Evolutionary conservation across 176 grass and related monocot species (phyloP).

Genomic region (Hordeum vulgare): DNA sequence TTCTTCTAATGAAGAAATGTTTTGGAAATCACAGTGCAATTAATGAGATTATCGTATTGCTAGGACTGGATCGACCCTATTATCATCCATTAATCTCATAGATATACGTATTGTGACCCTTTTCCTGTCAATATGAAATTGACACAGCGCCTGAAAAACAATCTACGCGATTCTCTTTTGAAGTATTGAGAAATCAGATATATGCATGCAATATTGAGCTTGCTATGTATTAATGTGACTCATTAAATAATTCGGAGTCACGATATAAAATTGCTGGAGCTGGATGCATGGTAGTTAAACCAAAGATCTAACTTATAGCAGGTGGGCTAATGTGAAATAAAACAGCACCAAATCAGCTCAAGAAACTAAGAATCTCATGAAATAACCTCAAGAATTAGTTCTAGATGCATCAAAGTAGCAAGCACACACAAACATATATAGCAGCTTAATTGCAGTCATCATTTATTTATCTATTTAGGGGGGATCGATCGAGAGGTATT

Average conservation of each 20-base stretch:
- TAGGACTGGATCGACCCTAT: neutral
- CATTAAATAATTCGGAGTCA: neutral
- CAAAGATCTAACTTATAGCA: neutral
- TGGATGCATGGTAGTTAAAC: neutral
- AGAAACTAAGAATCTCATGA: neutral
- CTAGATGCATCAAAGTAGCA: neutral
- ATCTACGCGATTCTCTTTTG: neutral
- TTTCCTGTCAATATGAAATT: too few species aligned
- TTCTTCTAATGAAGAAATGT: neutral
- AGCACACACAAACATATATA: neutral
- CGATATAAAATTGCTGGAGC: neutral
- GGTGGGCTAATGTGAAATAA: neutral
- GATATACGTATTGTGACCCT: too few species aligned
- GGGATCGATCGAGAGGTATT: too few species aligned
- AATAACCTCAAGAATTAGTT: neutral
- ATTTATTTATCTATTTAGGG: too few species aligned
- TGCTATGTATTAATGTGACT: neutral
- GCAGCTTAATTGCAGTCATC: too few species aligned
- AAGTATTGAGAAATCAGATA: neutral
- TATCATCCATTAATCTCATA: neutral
- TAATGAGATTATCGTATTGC: neutral
- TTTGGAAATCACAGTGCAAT: neutral
- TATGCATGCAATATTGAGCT: neutral
- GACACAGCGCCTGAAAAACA: too few species aligned
- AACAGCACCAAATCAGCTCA: neutral